These are phyloP conservation scores for Picea abies DNA, from an alignment of 83 land plant genomes.

Conservation along the genomic window DNA sequence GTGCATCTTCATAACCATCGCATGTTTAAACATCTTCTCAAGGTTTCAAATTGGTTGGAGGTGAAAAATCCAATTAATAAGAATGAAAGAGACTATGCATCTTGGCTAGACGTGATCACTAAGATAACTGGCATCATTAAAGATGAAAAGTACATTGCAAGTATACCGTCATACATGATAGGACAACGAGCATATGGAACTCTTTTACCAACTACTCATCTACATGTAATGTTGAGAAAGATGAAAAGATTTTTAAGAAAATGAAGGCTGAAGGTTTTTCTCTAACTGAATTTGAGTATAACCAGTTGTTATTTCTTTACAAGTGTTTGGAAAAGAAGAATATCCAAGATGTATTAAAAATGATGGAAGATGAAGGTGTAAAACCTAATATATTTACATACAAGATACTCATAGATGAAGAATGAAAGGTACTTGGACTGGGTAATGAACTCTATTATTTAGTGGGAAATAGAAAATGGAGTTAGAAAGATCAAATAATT, in stretches of 20 bases:
- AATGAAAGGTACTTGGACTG: too few relatives aligned
- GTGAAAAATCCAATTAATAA: too few relatives aligned
- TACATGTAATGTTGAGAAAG: slow-evolving; percentile 20
- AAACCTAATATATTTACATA: slow-evolving; percentile 49
- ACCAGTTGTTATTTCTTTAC: slow-evolving; percentile 48
- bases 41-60: too few relatives aligned
- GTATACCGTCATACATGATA: too few relatives aligned
- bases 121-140: too few relatives aligned
- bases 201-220: slow-evolving; percentile 1
- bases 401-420: slow-evolving; percentile 45
- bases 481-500: too few relatives aligned
- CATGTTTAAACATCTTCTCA: background rate
- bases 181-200: too few relatives aligned
- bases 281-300: slow-evolving; percentile 34
- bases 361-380: slow-evolving; percentile 65
- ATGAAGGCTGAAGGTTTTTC: slow-evolving; percentile 51
- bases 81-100: too few relatives aligned
- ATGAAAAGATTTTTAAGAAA: slow-evolving; percentile 41
- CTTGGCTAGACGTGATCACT: too few relatives aligned
- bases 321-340: slow-evolving; percentile 39
- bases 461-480: too few relatives aligned
- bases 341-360: slow-evolving; percentile 37
- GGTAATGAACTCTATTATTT: too few relatives aligned
- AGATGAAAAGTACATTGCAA: too few relatives aligned
- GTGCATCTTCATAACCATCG: background rate